Conservation (phyloP, 1,284 basidiomycete species). For the Rhodotorula sp. region DNA sequence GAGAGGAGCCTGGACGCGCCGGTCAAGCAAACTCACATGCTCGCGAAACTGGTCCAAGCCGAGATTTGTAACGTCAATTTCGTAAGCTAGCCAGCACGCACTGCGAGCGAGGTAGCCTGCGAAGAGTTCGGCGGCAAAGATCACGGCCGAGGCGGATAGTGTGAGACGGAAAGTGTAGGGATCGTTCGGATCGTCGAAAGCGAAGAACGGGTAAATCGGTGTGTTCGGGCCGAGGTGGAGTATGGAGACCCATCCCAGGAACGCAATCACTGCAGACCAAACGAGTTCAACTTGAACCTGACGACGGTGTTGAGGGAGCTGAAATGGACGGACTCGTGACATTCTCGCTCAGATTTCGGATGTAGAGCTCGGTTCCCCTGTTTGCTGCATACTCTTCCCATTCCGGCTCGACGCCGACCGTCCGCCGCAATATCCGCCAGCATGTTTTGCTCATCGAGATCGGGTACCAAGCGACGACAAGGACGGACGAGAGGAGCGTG, state of each 20-base stretch:
- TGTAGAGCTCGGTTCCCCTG: conserved; percentile 50
- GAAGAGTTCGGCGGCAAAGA: conserved; percentile 57
- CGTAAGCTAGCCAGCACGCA: conserved; percentile 53
- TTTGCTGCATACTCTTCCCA: conserved; percentile 54
- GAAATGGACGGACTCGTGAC: conserved; percentile 53
- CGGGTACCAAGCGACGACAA: conserved; percentile 57
- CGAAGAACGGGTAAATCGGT: conserved; percentile 59
- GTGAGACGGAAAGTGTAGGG: conserved; percentile 60
- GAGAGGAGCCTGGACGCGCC: background rate
- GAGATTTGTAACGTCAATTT: conserved; percentile 55
- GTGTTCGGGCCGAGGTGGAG: conserved; percentile 57
- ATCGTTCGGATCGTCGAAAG: conserved; percentile 53
- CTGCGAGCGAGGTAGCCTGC: conserved; percentile 54
- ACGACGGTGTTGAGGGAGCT: conserved; percentile 33
- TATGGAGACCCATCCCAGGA: conserved; percentile 54
- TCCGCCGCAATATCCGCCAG: conserved; percentile 51
- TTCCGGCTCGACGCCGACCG: conserved; percentile 53
- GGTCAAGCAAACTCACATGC: conserved; percentile 51
- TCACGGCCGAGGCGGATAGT: conserved; percentile 55
- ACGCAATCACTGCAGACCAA: conserved; percentile 37
- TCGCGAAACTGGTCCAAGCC: conserved; percentile 57
- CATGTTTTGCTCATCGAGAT: conserved; percentile 55
- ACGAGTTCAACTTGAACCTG: background rate
- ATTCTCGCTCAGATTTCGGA: conserved; percentile 59
- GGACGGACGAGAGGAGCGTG: conserved; percentile 56